Evolutionary conservation across 192 early-diverging fungal genomes (phyloP).

Genomic region (Blastocladiella britannica): DNA sequence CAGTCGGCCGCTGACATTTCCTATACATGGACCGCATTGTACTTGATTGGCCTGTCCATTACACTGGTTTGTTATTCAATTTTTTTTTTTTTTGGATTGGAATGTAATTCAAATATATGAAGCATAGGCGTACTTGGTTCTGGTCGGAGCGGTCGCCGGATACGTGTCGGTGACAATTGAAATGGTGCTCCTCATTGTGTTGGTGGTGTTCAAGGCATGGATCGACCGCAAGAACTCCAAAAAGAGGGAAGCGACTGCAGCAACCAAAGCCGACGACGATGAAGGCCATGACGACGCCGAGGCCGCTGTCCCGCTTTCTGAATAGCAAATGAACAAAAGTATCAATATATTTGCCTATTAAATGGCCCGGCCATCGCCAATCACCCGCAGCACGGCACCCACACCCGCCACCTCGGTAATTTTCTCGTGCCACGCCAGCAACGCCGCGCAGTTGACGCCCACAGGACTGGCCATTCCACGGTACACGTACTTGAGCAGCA

Average conservation of each 20-base stretch:
- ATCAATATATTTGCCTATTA: conserved; percentile 6
- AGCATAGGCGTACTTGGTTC: not conserved
- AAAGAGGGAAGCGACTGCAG: not conserved
- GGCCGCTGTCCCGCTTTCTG: no score
- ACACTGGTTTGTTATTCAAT: not conserved
- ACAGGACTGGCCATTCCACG: conserved; percentile 71
- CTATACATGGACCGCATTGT: not conserved
- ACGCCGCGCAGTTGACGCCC: conserved; percentile 52
- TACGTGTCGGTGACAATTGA: not conserved
- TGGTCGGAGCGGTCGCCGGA: not conserved
- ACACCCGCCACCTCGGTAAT: conserved; percentile 60
- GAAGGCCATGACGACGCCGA: no score
- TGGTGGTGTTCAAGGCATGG: not conserved
- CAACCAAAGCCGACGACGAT: not conserved
- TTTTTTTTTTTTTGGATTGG: not conserved
- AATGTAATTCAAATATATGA: not conserved
- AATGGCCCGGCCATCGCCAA: conserved; percentile 64
- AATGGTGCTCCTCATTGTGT: not conserved
- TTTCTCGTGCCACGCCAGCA: conserved; percentile 88
- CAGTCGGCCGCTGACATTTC: not conserved
- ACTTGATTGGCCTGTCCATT: not conserved
- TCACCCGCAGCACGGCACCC: conserved; percentile 75
- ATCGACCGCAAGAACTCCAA: not conserved
- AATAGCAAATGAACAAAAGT: not conserved
- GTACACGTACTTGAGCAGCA: conserved; percentile 83